Conservation (phyloP, 2,329 filamentous ascomycete species). For the Colletotrichum cordylinicola region DNA sequence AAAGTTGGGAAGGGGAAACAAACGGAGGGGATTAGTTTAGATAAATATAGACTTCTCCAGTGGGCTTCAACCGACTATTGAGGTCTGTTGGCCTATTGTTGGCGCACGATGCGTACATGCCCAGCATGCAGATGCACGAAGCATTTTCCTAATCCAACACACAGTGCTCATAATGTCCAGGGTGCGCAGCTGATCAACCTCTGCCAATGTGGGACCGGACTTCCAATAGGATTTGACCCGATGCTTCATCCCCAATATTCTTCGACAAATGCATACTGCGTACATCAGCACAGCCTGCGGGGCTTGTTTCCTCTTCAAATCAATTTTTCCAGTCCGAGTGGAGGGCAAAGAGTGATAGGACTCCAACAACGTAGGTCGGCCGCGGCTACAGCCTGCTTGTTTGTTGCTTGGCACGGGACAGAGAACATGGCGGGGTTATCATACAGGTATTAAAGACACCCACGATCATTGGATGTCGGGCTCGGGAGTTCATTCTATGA, state of each 20-base stretch:
- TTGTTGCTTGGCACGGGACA: background rate
- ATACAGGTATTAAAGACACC: too few relatives aligned
- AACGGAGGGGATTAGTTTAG: too few relatives aligned
- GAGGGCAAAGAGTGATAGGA: background rate
- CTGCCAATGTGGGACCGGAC: background rate
- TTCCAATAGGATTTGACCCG: background rate
- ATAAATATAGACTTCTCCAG: background rate
- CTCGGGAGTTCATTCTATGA: too few relatives aligned
- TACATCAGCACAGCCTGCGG: background rate
- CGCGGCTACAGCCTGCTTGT: background rate
- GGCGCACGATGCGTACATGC: background rate
- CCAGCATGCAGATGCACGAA: background rate
- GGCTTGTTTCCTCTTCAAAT: background rate
- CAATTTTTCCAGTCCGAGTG: background rate
- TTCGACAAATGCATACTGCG: background rate
- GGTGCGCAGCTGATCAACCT: accelerated
- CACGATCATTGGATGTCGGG: too few relatives aligned
- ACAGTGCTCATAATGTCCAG: background rate
- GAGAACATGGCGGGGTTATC: accelerated
- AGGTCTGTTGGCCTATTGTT: background rate
- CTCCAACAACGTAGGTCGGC: too few relatives aligned
- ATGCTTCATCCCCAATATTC: background rate
- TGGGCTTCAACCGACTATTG: background rate
- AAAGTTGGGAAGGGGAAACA: too few relatives aligned
- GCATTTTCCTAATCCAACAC: background rate